Evolutionary conservation across 257 asterid genomes (phyloP).

Genomic region (Leptodermis oblonga): DNA sequence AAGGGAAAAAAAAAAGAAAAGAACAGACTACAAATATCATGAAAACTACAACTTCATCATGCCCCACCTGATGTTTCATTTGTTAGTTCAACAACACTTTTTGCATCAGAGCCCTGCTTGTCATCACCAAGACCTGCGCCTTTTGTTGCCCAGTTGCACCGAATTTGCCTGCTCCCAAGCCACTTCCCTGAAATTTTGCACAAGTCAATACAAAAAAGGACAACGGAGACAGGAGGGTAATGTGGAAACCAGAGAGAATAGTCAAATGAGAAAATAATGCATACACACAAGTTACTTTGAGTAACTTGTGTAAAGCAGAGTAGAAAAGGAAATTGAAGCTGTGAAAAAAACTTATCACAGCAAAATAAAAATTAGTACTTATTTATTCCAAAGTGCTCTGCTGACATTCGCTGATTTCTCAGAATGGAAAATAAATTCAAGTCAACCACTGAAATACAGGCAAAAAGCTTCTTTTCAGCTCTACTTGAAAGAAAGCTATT

Average conservation of each 20-base stretch:
- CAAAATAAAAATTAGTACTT: too few relatives aligned
- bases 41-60: neutral
- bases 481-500: neutral
- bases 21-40: neutral
- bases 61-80: conserved; percentile 56
- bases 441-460: conserved; percentile 1
- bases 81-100: conserved; percentile 53
- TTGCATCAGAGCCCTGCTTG: conserved; percentile 51
- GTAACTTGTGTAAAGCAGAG: neutral
- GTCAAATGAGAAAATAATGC: neutral
- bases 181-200: conserved; percentile 55
- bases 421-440: neutral
- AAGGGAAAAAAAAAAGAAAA: neutral
- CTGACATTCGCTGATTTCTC: neutral
- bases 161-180: conserved; percentile 90
- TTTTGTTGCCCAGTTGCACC: conserved; percentile 93
- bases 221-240: neutral
- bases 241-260: neutral
- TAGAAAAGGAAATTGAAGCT: neutral
- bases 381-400: neutral
- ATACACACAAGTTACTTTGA: neutral
- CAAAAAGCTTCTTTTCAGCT: neutral
- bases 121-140: conserved; percentile 65
- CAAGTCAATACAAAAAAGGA: neutral
- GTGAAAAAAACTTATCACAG: neutral